A percentile compares a stretch with the other conserved stretches of the same genome.
Conservation (phyloP, 2,329 filamentous ascomycete species). For the Sporothrix brasiliensis region DNA sequence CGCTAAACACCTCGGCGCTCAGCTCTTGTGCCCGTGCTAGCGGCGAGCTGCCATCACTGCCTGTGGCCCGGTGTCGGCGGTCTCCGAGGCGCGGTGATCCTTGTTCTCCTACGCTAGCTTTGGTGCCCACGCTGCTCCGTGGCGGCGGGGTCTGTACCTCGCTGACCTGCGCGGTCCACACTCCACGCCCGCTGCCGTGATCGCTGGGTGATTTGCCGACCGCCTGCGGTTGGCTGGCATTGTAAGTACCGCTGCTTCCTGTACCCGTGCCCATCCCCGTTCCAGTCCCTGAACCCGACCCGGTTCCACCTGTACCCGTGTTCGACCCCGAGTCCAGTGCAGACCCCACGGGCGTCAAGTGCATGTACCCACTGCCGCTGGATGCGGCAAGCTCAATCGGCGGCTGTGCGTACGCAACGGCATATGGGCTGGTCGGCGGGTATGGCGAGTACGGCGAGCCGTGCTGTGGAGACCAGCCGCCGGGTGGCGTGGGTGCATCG, state of each 20-base stretch:
- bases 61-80: conserved; percentile 12
- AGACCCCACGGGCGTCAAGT: conserved; percentile 19
- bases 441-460: conserved; percentile 27
- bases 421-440: conserved; percentile 22
- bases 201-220: conserved; percentile 38
- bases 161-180: conserved; percentile 44
- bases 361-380: conserved; percentile 24
- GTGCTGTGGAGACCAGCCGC: conserved; percentile 29
- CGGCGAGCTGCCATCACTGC: conserved; percentile 21
- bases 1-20: conserved; percentile 19
- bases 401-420: background rate
- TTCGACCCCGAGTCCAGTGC: conserved; percentile 13
- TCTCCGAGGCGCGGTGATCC: background rate
- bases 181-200: conserved; percentile 28
- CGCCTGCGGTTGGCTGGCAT: conserved; percentile 1
- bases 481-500: conserved; percentile 8
- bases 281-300: background rate
- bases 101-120: background rate
- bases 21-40: conserved; percentile 29
- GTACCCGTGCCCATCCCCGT: conserved; percentile 25
- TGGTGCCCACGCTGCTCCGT: conserved; percentile 15
- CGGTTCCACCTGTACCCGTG: conserved; percentile 24
- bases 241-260: conserved; percentile 28
- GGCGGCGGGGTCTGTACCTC: conserved; percentile 39
- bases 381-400: conserved; percentile 27